Conservation (phyloP, 176 grass and related monocot genomes). For the Typha latifolia region DNA sequence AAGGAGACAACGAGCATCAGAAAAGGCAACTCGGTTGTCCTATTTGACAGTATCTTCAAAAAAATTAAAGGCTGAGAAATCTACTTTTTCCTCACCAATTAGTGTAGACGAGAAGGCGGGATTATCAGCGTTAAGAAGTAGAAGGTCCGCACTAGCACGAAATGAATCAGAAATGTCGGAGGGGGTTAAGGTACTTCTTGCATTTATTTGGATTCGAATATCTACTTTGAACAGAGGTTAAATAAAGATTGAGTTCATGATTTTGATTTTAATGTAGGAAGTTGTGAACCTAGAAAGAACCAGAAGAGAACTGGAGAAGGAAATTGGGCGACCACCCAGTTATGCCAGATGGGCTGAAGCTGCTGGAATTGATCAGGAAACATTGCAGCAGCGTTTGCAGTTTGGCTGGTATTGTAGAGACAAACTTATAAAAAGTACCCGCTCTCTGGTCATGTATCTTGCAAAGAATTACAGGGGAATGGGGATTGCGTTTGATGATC, state of each 20-base stretch:
- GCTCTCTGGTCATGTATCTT: slow-evolving; percentile 62
- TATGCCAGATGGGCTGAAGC: slow-evolving; percentile 57
- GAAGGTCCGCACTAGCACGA: slow-evolving; percentile 20
- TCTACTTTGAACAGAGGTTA: neutral
- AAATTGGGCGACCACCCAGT: slow-evolving; percentile 32
- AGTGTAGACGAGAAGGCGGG: slow-evolving; percentile 38
- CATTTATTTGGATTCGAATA: slow-evolving; percentile 2
- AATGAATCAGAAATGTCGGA: slow-evolving; percentile 54
- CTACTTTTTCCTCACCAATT: slow-evolving; percentile 30
- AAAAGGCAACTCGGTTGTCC: slow-evolving; percentile 19
- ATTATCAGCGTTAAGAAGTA: slow-evolving; percentile 22
- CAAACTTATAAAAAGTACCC: slow-evolving; percentile 46
- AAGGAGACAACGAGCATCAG: slow-evolving; percentile 40
- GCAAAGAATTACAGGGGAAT: slow-evolving; percentile 60
- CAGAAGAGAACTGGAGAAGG: slow-evolving; percentile 38
- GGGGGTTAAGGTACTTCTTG: slow-evolving; percentile 49
- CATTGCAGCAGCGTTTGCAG: slow-evolving; percentile 38
- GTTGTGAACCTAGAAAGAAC: slow-evolving; percentile 65
- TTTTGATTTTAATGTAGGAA: slow-evolving; percentile 30
- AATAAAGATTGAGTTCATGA: neutral
- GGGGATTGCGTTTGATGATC: slow-evolving; percentile 66
- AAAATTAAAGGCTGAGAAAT: slow-evolving; percentile 18
- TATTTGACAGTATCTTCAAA: slow-evolving; percentile 2
- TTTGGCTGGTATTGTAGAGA: slow-evolving; percentile 61
- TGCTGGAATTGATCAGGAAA: slow-evolving; percentile 47